A percentile compares a stretch with the other conserved stretches of the same genome.
Conservation (phyloP, 2,329 filamentous ascomycete genomes). For the Paecilomyces niveus region DNA sequence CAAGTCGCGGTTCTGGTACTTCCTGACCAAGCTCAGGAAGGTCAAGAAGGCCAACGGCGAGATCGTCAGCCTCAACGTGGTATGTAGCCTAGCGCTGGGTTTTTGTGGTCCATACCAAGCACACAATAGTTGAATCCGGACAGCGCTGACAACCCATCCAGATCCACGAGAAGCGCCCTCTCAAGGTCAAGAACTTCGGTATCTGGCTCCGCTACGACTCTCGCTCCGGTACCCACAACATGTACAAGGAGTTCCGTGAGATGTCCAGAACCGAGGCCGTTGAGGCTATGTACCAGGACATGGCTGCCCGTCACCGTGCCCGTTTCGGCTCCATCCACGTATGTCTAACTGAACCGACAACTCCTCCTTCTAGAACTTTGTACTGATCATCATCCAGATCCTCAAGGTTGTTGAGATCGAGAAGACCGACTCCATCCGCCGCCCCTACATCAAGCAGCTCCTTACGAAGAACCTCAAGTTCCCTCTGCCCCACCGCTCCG, state of each 20-base stretch:
- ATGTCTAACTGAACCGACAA: constrained; percentile 40
- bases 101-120: constrained; percentile 6
- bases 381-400: constrained; percentile 54
- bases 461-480: constrained; percentile 91
- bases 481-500: constrained; percentile 94
- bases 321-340: constrained; percentile 98
- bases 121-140: constrained; percentile 1
- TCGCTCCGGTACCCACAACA: constrained; percentile 99
- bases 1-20: constrained; percentile 99
- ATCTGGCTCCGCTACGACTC: constrained; percentile 99
- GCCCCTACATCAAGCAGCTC: constrained; percentile 99
- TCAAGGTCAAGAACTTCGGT: constrained; percentile 99
- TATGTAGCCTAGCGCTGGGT: constrained; percentile 44
- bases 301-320: constrained; percentile 97
- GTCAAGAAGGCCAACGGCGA: constrained; percentile 99
- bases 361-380: neutral
- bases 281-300: constrained; percentile 97
- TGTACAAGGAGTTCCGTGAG: constrained; percentile 99
- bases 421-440: constrained; percentile 90
- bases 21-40: constrained; percentile 97
- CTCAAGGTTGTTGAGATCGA: constrained; percentile 97
- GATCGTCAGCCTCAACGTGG: constrained; percentile 94
- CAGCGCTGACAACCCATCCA: constrained; percentile 30
- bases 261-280: constrained; percentile 93
- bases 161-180: constrained; percentile 98